Base-by-base conservation (phyloP, 345 rosid species). In the Brassica carinata region DNA sequence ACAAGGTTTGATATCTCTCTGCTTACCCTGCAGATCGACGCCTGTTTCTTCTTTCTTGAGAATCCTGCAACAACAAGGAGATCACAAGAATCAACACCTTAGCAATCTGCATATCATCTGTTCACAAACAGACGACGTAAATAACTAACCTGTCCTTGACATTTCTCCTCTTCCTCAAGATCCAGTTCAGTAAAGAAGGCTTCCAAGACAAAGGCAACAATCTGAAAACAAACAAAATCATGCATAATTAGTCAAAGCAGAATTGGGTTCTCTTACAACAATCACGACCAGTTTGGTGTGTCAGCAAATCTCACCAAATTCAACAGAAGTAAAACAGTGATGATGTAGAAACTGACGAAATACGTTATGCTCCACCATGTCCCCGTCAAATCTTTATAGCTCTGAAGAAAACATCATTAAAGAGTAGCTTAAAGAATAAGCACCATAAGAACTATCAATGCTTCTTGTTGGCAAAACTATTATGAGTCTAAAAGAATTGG, bases 121-220 rank as follows among this genome's bases (percentile, higher is more conserved):
- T n/a, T 1, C 70, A 29, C 5, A 6, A 36, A 55, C 40, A 5
- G 11, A 71, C 15, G 53, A 63, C 5, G 7, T 6, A 51, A 53
- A 51, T 51, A 61, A 84, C 89, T 48, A 83, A 92, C 95, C 97
- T 89, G 33, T 67, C 81, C 94, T 81, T 81, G 89, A 10, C 84
- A 67, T 63, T 82, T 78, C 64, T 87, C 92, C 58, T 93, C 86
- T 69, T 84, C 67, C 71, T 96, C 95, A n/a, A 93, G 89, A 70
- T 96, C 98, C 90, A 96, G 85, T 84, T 96, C 98, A 62, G 99
- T 77, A 70, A 92, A 96, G 91, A 96, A 96, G 27, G 97, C 99
- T 82, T 96, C 99, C 95, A 96, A 87, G 82, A 96, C 96, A 88
- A 96, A 96, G 65, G 99, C 98, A 23, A 93, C 86, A 72, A 96